Evolutionary conservation across 345 rosid genomes (phyloP).

Genomic region (Euphorbia peplus): DNA sequence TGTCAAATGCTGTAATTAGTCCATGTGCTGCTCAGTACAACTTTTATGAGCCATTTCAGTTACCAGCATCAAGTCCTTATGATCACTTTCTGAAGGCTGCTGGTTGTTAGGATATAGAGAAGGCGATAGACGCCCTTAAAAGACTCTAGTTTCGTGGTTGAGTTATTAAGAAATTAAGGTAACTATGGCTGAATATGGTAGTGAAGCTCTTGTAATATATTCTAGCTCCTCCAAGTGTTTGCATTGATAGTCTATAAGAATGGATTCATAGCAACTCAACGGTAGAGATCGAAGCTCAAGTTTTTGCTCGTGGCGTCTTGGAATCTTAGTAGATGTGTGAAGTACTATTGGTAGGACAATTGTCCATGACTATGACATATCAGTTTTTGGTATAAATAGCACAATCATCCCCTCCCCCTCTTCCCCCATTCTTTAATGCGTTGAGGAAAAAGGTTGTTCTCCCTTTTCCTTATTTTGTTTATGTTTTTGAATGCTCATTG

Average conservation of each 20-base stretch:
- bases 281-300: not conserved
- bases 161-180: not conserved
- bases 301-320: not conserved
- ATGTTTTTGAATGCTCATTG: not conserved
- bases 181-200: not conserved
- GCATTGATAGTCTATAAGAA: not conserved
- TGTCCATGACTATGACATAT: not conserved
- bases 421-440: not conserved
- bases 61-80: conserved; percentile 58
- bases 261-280: not conserved
- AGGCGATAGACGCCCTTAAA: not conserved
- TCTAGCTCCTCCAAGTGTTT: not conserved
- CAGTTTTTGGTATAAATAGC: not conserved
- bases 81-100: conserved; percentile 60
- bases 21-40: conserved; percentile 46
- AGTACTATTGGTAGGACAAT: not conserved
- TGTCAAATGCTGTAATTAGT: conserved; percentile 17
- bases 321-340: not conserved
- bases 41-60: conserved; percentile 41
- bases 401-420: not conserved
- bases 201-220: not conserved
- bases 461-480: not conserved
- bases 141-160: not conserved
- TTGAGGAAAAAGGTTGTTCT: not conserved
- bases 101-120: conserved; percentile 36